phyloP scores from a whole-genome alignment of 2,329 filamentous ascomycete species.

The Metarhizium album region DNA sequence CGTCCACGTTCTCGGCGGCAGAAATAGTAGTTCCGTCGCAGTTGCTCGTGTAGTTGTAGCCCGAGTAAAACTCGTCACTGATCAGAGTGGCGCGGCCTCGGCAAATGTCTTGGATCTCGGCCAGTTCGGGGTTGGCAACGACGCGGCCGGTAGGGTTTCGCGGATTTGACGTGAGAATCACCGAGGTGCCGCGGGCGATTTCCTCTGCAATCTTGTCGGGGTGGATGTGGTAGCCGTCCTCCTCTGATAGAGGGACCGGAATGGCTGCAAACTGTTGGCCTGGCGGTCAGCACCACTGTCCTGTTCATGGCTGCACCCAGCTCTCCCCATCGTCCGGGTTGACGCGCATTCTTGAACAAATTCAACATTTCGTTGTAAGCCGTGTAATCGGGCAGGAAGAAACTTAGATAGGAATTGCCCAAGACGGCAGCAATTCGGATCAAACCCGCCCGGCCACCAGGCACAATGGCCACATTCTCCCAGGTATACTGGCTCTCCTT shows the following conservation, averaged over 20 bases:
- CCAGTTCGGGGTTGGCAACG: conserved; percentile 72
- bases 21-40: conserved; percentile 87
- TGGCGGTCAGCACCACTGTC: background rate
- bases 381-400: conserved; percentile 93
- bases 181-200: conserved; percentile 73
- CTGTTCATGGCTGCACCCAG: background rate
- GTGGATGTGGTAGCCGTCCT: conserved; percentile 88
- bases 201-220: conserved; percentile 88
- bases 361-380: conserved; percentile 97
- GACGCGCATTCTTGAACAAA: conserved; percentile 72
- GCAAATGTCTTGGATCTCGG: conserved; percentile 87
- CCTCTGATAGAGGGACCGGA: conserved; percentile 71
- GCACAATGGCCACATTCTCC: conserved; percentile 96
- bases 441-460: conserved; percentile 81
- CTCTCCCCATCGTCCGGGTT: background rate
- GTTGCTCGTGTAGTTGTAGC: conserved; percentile 89
- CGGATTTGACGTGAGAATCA: conserved; percentile 91
- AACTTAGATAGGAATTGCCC: conserved; percentile 83
- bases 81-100: conserved; percentile 83
- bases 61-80: conserved; percentile 93
- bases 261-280: conserved; percentile 63
- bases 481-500: conserved; percentile 87
- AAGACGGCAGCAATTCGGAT: conserved; percentile 92
- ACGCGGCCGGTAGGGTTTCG: conserved; percentile 90
- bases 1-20: conserved; percentile 78